Percentiles rank a stretch among this genome's conserved stretches.
Evolutionary conservation across 2,329 filamentous ascomycete species (phyloP).

Genomic region (Clarireedia hainanense): DNA sequence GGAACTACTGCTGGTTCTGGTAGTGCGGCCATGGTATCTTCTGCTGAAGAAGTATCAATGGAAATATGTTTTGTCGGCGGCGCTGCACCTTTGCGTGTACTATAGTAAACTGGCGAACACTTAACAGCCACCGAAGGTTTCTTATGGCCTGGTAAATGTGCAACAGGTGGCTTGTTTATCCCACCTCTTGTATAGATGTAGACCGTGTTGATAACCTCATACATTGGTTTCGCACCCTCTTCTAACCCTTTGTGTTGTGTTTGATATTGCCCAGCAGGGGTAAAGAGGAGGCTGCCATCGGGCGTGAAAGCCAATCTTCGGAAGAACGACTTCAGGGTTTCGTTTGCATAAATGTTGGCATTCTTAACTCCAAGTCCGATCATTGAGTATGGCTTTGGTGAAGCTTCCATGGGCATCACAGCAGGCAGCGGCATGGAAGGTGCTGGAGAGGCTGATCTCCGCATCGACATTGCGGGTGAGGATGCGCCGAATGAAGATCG

Average conservation of each 20-base stretch:
- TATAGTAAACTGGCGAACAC: conserved; percentile 87
- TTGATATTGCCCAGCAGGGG: conserved; percentile 92
- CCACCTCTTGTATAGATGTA: conserved; percentile 97
- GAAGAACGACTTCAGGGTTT: conserved; percentile 96
- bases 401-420: conserved; percentile 88
- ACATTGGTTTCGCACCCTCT: conserved; percentile 62
- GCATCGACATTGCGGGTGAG: conserved; percentile 51
- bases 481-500: conserved; percentile 85
- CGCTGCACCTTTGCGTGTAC: conserved; percentile 59
- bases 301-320: conserved; percentile 88
- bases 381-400: conserved; percentile 57
- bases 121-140: conserved; percentile 95
- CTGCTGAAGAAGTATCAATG: conserved; percentile 83
- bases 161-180: conserved; percentile 92
- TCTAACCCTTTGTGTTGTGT: conserved; percentile 57
- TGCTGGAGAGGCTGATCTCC: conserved; percentile 85
- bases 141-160: conserved; percentile 92
- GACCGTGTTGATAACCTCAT: conserved; percentile 92
- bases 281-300: conserved; percentile 88
- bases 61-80: conserved; percentile 83
- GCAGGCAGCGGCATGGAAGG: conserved; percentile 90
- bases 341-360: conserved; percentile 87
- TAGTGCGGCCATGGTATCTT: conserved; percentile 74
- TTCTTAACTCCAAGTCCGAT: conserved; percentile 64
- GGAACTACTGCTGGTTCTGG: conserved; percentile 65